Evolutionary conservation across 441 rosid species (phyloP).

Genomic region (Bocquillonia castaneifolia): DNA sequence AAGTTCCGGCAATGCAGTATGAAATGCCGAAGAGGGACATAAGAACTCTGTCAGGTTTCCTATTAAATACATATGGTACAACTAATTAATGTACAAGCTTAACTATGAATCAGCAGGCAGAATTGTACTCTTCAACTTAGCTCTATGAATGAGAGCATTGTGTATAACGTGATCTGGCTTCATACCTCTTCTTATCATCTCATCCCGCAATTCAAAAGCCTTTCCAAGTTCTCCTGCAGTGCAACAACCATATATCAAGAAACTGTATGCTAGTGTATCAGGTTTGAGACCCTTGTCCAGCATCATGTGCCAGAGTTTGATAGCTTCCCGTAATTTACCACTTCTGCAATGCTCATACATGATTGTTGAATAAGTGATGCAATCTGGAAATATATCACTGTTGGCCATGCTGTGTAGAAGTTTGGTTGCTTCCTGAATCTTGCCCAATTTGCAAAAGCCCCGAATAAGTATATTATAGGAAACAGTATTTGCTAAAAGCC

Average conservation of each 20-base stretch:
- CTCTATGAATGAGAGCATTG: constrained; percentile 24
- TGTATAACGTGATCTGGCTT: constrained; percentile 31
- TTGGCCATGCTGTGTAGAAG: constrained; percentile 53
- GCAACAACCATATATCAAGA: constrained; percentile 65
- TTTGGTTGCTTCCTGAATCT: constrained; percentile 53
- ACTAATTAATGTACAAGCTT: constrained; percentile 8
- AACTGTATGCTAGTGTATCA: constrained; percentile 61
- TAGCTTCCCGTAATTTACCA: constrained; percentile 52
- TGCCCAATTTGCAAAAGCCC: constrained; percentile 73
- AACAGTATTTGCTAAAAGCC: constrained; percentile 57
- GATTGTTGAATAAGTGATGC: constrained; percentile 77
- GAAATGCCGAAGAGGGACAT: too few species aligned
- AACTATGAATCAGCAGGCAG: constrained; percentile 11
- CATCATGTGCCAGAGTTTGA: constrained; percentile 69
- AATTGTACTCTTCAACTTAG: constrained; percentile 13
- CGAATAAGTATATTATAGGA: constrained; percentile 72
- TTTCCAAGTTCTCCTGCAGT: constrained; percentile 49
- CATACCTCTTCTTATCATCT: constrained; percentile 62
- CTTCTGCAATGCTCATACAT: constrained; percentile 57
- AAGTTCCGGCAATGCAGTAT: background rate
- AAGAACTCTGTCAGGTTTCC: background rate
- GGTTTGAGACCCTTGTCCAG: constrained; percentile 56
- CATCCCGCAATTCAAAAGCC: constrained; percentile 63
- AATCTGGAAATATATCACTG: constrained; percentile 58
- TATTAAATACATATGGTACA: background rate